Evolutionary conservation across 2,329 filamentous ascomycete genomes (phyloP).

Genomic region (Epichloe aotearoae): DNA sequence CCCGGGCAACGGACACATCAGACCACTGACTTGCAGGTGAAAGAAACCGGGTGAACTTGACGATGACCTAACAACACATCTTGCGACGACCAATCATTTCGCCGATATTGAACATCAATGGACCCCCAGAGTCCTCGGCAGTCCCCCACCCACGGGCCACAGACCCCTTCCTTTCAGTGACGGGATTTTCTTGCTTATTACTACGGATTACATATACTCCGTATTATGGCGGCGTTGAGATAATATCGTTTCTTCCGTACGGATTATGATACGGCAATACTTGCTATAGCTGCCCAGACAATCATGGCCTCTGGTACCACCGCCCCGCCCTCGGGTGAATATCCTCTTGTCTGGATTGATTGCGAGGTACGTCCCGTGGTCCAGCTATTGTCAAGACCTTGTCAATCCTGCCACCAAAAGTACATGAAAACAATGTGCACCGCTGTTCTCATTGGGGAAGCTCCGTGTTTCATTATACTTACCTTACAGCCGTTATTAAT

Average conservation of each 20-base stretch:
- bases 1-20: not conserved
- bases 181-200: too few relatives aligned
- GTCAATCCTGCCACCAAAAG: not conserved
- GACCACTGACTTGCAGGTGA: too few relatives aligned
- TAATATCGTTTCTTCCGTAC: not conserved
- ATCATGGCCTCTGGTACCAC: not conserved
- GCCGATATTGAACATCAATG: constrained; percentile 7
- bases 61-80: too few relatives aligned
- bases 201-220: too few relatives aligned
- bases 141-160: too few relatives aligned
- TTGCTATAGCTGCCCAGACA: not conserved
- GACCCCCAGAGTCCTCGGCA: not conserved
- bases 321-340: constrained; percentile 17
- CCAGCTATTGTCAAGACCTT: not conserved
- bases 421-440: too few relatives aligned
- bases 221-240: too few relatives aligned
- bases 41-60: too few relatives aligned
- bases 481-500: not conserved
- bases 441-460: not conserved
- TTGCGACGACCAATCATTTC: constrained; percentile 4
- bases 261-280: not conserved
- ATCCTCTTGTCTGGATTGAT: constrained; percentile 78
- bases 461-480: not conserved
- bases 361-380: constrained; percentile 30
- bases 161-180: too few relatives aligned